A percentile compares a stretch with the other conserved stretches of the same genome.
These are phyloP conservation scores for Fusarium lateritium DNA, from an alignment of 2,329 filamentous ascomycete species.

Conservation along the genomic window DNA sequence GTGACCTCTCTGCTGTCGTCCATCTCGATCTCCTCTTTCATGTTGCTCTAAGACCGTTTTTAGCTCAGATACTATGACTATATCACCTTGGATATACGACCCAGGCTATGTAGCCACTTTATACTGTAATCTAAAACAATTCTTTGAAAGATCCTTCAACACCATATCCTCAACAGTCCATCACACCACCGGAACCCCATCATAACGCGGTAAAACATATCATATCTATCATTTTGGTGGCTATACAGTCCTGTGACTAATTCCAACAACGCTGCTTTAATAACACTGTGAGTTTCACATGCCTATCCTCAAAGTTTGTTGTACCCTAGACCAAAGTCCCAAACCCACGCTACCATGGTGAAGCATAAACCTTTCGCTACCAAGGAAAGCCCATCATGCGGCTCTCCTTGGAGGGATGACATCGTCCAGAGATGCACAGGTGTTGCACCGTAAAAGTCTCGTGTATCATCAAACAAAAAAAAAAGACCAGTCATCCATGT, in stretches of 20 bases:
- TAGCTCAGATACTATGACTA: no score
- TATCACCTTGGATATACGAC: no score
- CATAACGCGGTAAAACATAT: slow-evolving; percentile 3
- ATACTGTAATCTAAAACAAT: no score
- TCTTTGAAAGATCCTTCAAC: no score
- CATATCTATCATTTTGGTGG: slow-evolving; percentile 26
- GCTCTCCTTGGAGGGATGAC: slow-evolving; percentile 26
- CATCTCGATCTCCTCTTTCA: background rate
- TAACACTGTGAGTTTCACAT: slow-evolving; percentile 1
- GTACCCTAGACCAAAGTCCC: slow-evolving; percentile 1
- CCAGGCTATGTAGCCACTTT: no score
- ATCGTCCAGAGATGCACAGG: slow-evolving; percentile 30
- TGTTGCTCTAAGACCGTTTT: no score
- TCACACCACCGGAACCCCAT: background rate
- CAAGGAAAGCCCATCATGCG: slow-evolving; percentile 30
- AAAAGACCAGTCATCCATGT: slow-evolving; percentile 25
- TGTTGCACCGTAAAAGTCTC: slow-evolving; percentile 21
- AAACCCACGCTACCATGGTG: background rate
- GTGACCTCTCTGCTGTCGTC: background rate
- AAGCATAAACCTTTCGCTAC: slow-evolving; percentile 26
- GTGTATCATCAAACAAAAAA: slow-evolving; percentile 36
- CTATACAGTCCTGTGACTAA: slow-evolving; percentile 1
- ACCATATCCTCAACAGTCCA: background rate
- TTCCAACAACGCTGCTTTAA: slow-evolving; percentile 6
- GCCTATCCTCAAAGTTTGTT: slow-evolving; percentile 5